Evolutionary conservation across 345 rosid genomes (phyloP).

Genomic region (Eucalyptus rudis): DNA sequence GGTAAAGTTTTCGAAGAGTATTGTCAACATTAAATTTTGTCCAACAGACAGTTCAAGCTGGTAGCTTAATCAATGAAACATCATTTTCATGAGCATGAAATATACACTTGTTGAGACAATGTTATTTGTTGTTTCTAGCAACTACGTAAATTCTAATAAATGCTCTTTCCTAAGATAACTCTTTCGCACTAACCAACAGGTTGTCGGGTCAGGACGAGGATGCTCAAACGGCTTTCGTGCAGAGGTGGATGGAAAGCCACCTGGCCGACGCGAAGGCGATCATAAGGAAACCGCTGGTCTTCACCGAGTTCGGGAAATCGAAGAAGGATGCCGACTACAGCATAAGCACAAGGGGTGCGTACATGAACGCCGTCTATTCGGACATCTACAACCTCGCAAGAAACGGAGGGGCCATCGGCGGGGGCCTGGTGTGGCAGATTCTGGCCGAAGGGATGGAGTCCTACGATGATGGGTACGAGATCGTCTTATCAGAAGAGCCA

Average conservation of each 20-base stretch:
- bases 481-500: conserved; percentile 8
- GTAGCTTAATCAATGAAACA: not conserved
- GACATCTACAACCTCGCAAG: conserved; percentile 10
- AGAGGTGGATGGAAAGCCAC: conserved; percentile 23
- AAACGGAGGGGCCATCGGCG: conserved; percentile 14
- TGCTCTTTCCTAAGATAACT: not conserved
- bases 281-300: conserved; percentile 26
- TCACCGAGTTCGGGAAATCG: conserved; percentile 32
- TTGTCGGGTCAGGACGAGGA: not conserved
- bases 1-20: not conserved
- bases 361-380: conserved; percentile 6
- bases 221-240: conserved; percentile 10
- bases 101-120: not conserved
- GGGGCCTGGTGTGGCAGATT: conserved; percentile 39
- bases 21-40: not conserved
- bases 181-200: not conserved
- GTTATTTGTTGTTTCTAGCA: not conserved
- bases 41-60: not conserved
- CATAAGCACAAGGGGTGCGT: conserved; percentile 2
- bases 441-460: conserved; percentile 19
- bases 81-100: not conserved
- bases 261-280: conserved; percentile 9
- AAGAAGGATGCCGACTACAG: conserved; percentile 13
- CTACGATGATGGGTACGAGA: conserved; percentile 25
- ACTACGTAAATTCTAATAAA: not conserved